A percentile compares a stretch with the other conserved stretches of the same genome.
phyloP scores from a whole-genome alignment of 768 basidiomycete species.

The Naganishia onofrii region DNA sequence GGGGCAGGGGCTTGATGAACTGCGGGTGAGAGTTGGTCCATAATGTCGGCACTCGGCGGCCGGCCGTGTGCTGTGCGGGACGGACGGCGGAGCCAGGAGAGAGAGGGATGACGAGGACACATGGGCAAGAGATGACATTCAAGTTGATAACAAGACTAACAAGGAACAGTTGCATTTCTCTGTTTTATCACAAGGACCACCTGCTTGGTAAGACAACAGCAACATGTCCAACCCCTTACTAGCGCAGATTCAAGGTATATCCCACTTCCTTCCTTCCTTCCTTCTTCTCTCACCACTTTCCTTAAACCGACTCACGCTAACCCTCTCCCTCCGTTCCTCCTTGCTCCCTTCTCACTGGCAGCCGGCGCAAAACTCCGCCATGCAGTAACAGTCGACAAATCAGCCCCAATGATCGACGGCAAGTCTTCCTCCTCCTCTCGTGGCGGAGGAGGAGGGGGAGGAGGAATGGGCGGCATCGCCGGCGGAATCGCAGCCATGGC shows the following conservation, averaged over 20 bases:
- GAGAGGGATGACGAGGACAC: not conserved
- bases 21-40: too few relatives aligned
- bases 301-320: too few relatives aligned
- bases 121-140: not conserved
- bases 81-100: too few relatives aligned
- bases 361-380: conserved; percentile 79
- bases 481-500: conserved; percentile 14
- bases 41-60: too few relatives aligned
- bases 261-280: not conserved
- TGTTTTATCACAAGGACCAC: too few relatives aligned
- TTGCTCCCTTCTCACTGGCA: conserved; percentile 25
- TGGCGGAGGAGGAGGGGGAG: conserved; percentile 38
- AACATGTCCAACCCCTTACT: conserved; percentile 20
- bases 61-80: too few relatives aligned
- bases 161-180: too few relatives aligned
- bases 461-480: conserved; percentile 42
- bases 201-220: not conserved
- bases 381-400: conserved; percentile 69
- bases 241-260: conserved; percentile 25
- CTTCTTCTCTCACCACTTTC: not conserved
- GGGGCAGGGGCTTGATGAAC: too few relatives aligned
- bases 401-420: conserved; percentile 41
- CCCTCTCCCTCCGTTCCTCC: too few relatives aligned
- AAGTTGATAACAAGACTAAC: too few relatives aligned
- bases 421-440: conserved; percentile 24